Evolutionary conservation across 192 early-diverging fungal genomes (phyloP).

Genomic region (Coemansia sp.): DNA sequence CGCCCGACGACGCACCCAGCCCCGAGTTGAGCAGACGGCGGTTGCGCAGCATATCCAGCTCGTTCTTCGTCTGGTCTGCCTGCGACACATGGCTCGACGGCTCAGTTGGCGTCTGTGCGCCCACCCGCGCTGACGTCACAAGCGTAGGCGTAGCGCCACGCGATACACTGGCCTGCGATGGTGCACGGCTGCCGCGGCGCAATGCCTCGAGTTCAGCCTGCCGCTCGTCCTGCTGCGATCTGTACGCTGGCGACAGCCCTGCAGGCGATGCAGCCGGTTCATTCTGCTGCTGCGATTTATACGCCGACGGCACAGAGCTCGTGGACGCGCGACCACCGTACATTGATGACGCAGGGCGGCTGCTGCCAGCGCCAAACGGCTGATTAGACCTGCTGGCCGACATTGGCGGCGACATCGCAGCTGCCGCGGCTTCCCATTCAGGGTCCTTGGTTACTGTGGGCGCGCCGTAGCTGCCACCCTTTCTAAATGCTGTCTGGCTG

Average conservation of each 20-base stretch:
- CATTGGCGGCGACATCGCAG: conserved; percentile 1
- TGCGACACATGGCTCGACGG: conserved; percentile 40
- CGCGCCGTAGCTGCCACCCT: conserved; percentile 39
- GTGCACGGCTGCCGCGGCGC: conserved; percentile 44
- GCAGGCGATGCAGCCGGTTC: no score
- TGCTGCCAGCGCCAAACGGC: conserved; percentile 16
- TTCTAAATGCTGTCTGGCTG: conserved; percentile 24
- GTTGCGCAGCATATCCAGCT: conserved; percentile 53
- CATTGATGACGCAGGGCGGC: conserved; percentile 31
- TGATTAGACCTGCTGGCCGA: conserved; percentile 16
- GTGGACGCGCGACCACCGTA: conserved; percentile 8
- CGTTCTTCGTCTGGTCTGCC: conserved; percentile 54
- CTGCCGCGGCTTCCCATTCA: conserved; percentile 20
- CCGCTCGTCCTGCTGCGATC: conserved; percentile 47
- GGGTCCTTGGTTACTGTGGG: conserved; percentile 36
- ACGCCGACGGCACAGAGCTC: conserved; percentile 18
- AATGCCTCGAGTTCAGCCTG: conserved; percentile 54
- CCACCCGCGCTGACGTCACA: conserved; percentile 21
- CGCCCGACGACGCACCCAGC: conserved; percentile 22
- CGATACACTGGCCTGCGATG: conserved; percentile 22
- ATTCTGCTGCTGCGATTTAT: conserved; percentile 25
- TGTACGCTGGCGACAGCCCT: conserved; percentile 17
- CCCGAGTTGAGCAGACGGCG: conserved; percentile 41
- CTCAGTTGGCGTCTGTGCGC: conserved; percentile 26
- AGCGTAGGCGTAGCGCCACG: conserved; percentile 22